These are phyloP conservation scores for Venturia oleaginea DNA, from an alignment of 2,329 filamentous ascomycete species.

Conservation along the genomic window DNA sequence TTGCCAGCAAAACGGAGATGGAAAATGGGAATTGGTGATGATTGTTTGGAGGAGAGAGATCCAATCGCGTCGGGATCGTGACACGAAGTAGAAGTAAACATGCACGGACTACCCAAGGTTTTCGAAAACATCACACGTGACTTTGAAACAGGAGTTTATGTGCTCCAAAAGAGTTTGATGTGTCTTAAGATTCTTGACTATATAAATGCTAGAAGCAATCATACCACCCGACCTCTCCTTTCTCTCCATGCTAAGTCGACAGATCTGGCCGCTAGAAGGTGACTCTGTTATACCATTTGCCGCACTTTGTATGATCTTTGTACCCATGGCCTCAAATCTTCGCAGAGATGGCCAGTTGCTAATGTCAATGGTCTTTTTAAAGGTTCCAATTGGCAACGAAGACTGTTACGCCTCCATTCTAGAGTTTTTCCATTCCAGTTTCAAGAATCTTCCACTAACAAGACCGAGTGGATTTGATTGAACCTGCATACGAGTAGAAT, in stretches of 20 bases:
- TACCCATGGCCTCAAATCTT: too few species aligned
- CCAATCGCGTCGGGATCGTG: background rate
- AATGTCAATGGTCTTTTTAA: too few species aligned
- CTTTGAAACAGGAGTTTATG: background rate
- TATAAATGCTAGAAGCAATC: background rate
- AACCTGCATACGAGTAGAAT: too few species aligned
- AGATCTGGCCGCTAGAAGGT: too few species aligned
- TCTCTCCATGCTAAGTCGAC: background rate
- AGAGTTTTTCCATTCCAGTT: too few species aligned
- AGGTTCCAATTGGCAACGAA: too few species aligned
- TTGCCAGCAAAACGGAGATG: background rate
- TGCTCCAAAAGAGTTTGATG: background rate
- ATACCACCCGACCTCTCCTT: background rate
- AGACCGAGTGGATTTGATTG: too few species aligned
- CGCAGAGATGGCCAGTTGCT: too few species aligned
- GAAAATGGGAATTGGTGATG: background rate
- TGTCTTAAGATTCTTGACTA: background rate
- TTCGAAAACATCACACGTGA: background rate
- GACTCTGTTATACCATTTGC: too few species aligned
- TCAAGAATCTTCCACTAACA: too few species aligned
- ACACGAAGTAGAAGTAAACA: background rate
- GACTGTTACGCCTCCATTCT: too few species aligned
- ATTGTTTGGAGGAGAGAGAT: background rate
- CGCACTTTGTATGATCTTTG: too few species aligned
- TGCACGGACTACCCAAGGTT: background rate